Base-by-base conservation (phyloP, 768 basidiomycete genomes). In the Lyophyllum atratum region DNA sequence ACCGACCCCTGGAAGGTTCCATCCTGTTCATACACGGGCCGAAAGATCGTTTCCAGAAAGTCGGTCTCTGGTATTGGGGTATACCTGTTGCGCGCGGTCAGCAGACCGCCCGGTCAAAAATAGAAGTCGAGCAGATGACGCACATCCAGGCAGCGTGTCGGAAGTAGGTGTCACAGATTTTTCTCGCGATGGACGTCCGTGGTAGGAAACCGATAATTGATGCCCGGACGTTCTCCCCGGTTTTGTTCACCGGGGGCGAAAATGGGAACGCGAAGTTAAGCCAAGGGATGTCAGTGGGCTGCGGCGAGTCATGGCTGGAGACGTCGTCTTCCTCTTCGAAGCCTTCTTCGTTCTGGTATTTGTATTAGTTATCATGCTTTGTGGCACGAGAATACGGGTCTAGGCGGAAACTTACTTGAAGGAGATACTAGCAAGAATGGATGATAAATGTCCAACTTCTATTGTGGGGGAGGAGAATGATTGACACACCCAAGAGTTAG, bases 71-170 rank as follows among this genome's bases (percentile, higher is more conserved):
- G 73, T 57, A 89, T 83, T n/a, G 87, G 87, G 14, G 77, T 80
- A 70, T 89, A 88, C 85, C 86, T 87, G 58, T 17, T 24, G 33
- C 28, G 53, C 48, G 49, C n/a, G 22, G 54, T 45, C 44, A 57
- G 52, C 43, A 51, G 29, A 33, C n/a, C 28, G 15, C 9, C n/a
- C n/a, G 19, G n/a, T 43, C 45, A 56, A 52, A 49, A 54, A 52
- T 48, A 48, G 52, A 39, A 43, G 17, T 21, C 47, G 51, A 14
- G 31, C 54, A 49, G 33, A 47, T 62, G 54, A 76, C 86, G 60
- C 67, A 86, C 87, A 88, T 85, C 86, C 86, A 89, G 47, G 84
- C 85, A 49, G 84, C 86, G 67, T 88, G 83, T 62, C 79, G 79
- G 69, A 78, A 89, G 69, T 89, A 89, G 33, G 80, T 74, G 42